Conservation (phyloP, 1,284 basidiomycete genomes). For the Amylostereum chailletii region DNA sequence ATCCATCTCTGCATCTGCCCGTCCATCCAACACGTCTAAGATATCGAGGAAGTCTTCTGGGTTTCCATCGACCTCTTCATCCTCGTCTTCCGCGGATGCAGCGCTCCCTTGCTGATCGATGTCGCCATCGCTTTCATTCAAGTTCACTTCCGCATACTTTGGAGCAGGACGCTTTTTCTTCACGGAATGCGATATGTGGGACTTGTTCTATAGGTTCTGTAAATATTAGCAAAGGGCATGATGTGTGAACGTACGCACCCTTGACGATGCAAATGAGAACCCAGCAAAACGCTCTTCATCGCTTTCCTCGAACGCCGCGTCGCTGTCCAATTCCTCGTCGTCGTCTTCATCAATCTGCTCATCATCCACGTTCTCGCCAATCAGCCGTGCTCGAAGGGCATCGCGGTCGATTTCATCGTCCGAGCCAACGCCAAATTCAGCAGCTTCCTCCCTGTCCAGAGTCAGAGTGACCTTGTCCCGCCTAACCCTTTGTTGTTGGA, state of each 20-base stretch:
- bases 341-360: slow-evolving; percentile 51
- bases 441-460: slow-evolving; percentile 48
- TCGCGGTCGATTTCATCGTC: slow-evolving; percentile 26
- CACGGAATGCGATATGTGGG: slow-evolving; percentile 15
- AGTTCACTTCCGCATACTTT: slow-evolving; percentile 46
- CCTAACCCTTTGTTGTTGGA: slow-evolving; percentile 43
- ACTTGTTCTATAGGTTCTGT: too few species aligned
- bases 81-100: slow-evolving; percentile 9
- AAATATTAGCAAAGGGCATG: too few species aligned
- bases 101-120: slow-evolving; percentile 26
- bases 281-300: slow-evolving; percentile 77
- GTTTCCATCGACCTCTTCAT: slow-evolving; percentile 10
- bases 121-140: slow-evolving; percentile 54
- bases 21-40: slow-evolving; percentile 13
- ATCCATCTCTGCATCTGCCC: slow-evolving; percentile 1
- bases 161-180: slow-evolving; percentile 10
- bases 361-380: slow-evolving; percentile 52
- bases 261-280: slow-evolving; percentile 38
- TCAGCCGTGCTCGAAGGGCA: slow-evolving; percentile 37
- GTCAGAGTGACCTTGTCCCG: slow-evolving; percentile 46
- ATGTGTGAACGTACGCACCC: slow-evolving; percentile 22
- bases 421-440: slow-evolving; percentile 27
- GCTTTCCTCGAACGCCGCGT: slow-evolving; percentile 74
- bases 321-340: slow-evolving; percentile 75
- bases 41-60: slow-evolving; percentile 12